Percentiles rank a stretch among this genome's conserved stretches.
These are phyloP conservation scores for Umbilicaria muhlenbergii DNA, from an alignment of 495 filamentous ascomycete genomes.

Conservation along the genomic window DNA sequence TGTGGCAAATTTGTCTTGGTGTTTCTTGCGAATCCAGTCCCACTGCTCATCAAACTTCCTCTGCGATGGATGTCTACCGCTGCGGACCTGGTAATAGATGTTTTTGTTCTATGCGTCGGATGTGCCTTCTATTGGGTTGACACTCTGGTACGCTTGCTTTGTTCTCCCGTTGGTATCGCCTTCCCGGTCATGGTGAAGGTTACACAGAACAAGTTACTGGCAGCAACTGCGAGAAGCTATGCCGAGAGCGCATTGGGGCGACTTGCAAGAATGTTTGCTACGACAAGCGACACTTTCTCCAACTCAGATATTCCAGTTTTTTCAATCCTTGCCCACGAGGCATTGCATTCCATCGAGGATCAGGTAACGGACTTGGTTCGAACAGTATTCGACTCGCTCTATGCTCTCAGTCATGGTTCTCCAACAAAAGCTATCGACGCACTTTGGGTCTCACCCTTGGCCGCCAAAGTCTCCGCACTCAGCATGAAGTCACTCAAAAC, in stretches of 20 bases:
- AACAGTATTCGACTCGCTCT: too few relatives aligned
- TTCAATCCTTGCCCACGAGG: constrained; percentile 44
- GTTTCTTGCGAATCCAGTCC: constrained; percentile 60
- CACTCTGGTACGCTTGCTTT: constrained; percentile 25
- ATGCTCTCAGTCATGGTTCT: too few relatives aligned
- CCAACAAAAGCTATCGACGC: too few relatives aligned
- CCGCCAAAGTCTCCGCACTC: too few relatives aligned
- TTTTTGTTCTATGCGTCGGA: constrained; percentile 38
- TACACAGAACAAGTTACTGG: constrained; percentile 16
- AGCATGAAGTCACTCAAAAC: too few relatives aligned
- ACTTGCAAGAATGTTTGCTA: constrained; percentile 5
- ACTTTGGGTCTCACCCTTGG: too few relatives aligned
- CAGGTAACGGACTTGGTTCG: constrained; percentile 16
- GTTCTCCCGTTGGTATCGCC: constrained; percentile 28
- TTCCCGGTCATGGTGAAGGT: constrained; percentile 27
- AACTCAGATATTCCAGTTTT: constrained; percentile 44
- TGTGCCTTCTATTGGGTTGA: constrained; percentile 38
- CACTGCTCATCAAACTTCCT: constrained; percentile 50
- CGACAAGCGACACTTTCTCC: constrained; percentile 9
- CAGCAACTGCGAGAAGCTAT: constrained; percentile 10
- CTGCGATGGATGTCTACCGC: constrained; percentile 50
- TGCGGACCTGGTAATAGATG: constrained; percentile 56
- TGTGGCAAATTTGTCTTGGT: constrained; percentile 73
- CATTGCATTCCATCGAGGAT: constrained; percentile 33
- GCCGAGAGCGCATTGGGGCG: constrained; percentile 16